These are phyloP conservation scores for Mrakiaceae sp. DNA, from an alignment of 1,284 basidiomycete genomes.

Conservation along the genomic window DNA sequence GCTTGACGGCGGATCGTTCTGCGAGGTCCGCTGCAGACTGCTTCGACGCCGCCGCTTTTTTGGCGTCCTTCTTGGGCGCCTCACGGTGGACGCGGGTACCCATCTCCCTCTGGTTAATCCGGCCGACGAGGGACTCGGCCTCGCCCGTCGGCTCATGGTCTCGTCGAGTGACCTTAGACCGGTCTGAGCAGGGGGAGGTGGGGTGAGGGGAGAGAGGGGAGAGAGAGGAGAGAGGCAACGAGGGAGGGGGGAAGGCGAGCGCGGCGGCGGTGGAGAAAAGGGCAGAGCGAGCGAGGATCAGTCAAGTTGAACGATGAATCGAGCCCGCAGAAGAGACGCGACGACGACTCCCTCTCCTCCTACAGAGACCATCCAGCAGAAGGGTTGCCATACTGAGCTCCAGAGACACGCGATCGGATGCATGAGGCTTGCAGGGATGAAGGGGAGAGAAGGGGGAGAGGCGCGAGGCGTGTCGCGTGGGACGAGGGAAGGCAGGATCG, in stretches of 20 bases:
- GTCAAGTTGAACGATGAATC: conserved; percentile 32
- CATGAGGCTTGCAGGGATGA: background rate
- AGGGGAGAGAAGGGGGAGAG: background rate
- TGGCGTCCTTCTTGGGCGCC: conserved; percentile 85
- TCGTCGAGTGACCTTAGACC: conserved; percentile 27
- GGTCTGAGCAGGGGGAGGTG: conserved; percentile 31
- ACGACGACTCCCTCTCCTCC: no score
- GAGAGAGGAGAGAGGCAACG: background rate
- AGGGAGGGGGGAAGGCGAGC: conserved; percentile 3
- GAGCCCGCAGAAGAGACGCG: no score
- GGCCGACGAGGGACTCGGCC: conserved; percentile 81
- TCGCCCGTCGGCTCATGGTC: conserved; percentile 94
- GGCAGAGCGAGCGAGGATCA: conserved; percentile 44
- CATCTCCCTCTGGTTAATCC: conserved; percentile 87
- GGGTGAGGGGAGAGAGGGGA: conserved; percentile 35
- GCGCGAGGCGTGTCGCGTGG: no score
- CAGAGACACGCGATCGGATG: no score
- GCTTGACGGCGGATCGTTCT: conserved; percentile 31
- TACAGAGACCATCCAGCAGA: no score
- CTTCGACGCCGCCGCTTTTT: conserved; percentile 43
- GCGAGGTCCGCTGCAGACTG: conserved; percentile 41
- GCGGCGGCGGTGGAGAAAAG: background rate
- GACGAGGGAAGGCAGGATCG: background rate
- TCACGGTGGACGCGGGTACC: conserved; percentile 77
- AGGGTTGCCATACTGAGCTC: no score